Base-by-base conservation (phyloP, 768 basidiomycete species). In the Fibroporia radiculosa region DNA sequence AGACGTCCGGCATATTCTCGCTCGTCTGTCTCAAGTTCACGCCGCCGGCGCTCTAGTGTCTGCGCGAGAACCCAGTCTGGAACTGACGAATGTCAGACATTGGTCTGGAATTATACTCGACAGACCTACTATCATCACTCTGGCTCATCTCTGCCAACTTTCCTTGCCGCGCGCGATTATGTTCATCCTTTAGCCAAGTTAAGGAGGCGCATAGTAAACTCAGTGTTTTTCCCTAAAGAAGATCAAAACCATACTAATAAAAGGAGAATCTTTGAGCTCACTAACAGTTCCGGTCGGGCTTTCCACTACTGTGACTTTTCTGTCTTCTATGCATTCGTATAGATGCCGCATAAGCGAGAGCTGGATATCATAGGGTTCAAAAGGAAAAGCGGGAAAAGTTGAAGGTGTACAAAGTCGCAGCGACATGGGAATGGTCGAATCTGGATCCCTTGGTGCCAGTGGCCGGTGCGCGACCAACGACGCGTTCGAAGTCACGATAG, bases 261-360 rank as follows among this genome's bases (percentile, higher is more conserved):
- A 20, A 10, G 22, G 13, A 41, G 20, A 16, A 4, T 27, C 10
- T 11, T 10, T 27, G 33, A 20, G 16, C 4, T 36, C 3, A 56
- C 76, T 61, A 47, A 89, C 90, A 20, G 90, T 93, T 54, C 90
- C 91, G 0, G 91, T 93, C 0, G 91, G 91, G 52, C 84, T 88
- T 62, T 93, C 90, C 24, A 93, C 74, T 39, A 97, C 83, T 1
- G 90, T 77, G 14, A 96, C 76, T 51, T 80, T 79, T 35, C 67
- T 68, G n/a, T 66, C 52, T 60, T 93, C 90, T 35, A 96, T 84
- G 0, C 84, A 72, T 5, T 72, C 55, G 62, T 93, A 97, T 1
- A 98, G 67, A 51, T 92, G 88, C 14, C 70, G 78, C 93, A 97
- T 96, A 22, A 97, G 77, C 27, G 87, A 77, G 0, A 74, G 66